Percentiles rank a stretch among this genome's conserved stretches.
Conservation (phyloP, 805 yeast species). For the Yamadazyma philogaea region DNA sequence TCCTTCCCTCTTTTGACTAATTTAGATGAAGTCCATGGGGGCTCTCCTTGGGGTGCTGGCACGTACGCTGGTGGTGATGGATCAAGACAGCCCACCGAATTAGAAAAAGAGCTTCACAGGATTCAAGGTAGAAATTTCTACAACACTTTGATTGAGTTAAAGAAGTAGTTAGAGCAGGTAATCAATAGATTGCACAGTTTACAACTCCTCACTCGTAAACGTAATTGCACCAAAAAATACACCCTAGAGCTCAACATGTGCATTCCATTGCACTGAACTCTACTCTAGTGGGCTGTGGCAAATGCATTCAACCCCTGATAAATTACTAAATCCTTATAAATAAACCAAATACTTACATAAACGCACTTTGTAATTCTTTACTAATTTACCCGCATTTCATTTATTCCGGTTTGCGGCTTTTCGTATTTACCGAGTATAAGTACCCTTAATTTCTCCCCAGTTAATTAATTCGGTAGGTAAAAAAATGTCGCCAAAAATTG, state of each 20-base stretch:
- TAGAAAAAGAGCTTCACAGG: constrained; percentile 61
- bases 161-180: constrained; percentile 3
- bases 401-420: neutral
- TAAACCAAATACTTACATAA: neutral
- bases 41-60: constrained; percentile 87
- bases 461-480: neutral
- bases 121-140: constrained; percentile 67
- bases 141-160: constrained; percentile 16
- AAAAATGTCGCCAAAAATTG: constrained; percentile 21
- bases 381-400: neutral
- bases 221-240: too few relatives aligned
- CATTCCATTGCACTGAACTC: neutral
- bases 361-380: neutral
- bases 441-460: neutral
- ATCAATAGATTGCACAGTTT: neutral
- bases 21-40: constrained; percentile 69
- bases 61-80: constrained; percentile 76
- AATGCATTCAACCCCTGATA: too few relatives aligned
- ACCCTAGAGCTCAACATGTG: too few relatives aligned
- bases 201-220: too few relatives aligned
- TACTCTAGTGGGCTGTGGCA: neutral
- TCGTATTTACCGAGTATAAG: neutral
- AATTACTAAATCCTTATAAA: neutral
- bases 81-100: constrained; percentile 59
- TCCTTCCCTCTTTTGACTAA: constrained; percentile 53